Evolutionary conservation across 2,329 filamentous ascomycete genomes (phyloP), one percentile per base, ranked within the genome.

Genomic region (Cladophialophora yegresii): DNA sequence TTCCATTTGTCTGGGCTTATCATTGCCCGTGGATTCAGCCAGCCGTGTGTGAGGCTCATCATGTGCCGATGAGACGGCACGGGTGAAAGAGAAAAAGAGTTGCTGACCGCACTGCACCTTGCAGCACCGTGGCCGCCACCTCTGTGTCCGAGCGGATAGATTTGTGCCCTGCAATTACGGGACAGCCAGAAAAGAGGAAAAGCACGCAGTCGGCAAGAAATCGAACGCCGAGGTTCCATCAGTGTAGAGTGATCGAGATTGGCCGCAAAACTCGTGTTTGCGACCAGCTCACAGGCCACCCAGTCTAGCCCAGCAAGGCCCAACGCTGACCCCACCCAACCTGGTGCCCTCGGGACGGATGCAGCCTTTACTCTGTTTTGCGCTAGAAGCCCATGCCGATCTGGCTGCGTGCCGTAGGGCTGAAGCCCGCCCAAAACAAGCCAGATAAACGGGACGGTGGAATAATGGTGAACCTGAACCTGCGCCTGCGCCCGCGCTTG

Each of bases 361-460:
- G 58, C 58, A 61, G 58, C 58, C 58, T 61, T 55, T 55, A 30
- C 53, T 32, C 32, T 47, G 20, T 61, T 53, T 61, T 33, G 43
- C 58, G 58, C 58, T 61, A 61, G 58, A 61, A 55, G 23, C 58
- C 58, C 50, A 61, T 51, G 50, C 58, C 40, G 50, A 61, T 49
- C 58, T 55, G 57, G 57, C 53, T 55, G 50, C 33, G 58, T 61
- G 23, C 36, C 51, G 58, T 61, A 61, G 58, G 58, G 58, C 58
- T 61, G 58, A 61, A 61, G 50, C 58, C 30, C 51, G 26, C n/a
- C 50, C 26, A 1, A 12, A 16, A 28, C 12, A 28, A 28, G 51
- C 51, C 28, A 43, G 40, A n/a, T 50, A 4, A 22, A 13, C 13
- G 10, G 22, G 22, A 50, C 3, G 3, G 10, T n/a, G 16, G 16